phyloP scores from a whole-genome alignment of 176 grass and related monocot genomes.

The Avena insularis region DNA sequence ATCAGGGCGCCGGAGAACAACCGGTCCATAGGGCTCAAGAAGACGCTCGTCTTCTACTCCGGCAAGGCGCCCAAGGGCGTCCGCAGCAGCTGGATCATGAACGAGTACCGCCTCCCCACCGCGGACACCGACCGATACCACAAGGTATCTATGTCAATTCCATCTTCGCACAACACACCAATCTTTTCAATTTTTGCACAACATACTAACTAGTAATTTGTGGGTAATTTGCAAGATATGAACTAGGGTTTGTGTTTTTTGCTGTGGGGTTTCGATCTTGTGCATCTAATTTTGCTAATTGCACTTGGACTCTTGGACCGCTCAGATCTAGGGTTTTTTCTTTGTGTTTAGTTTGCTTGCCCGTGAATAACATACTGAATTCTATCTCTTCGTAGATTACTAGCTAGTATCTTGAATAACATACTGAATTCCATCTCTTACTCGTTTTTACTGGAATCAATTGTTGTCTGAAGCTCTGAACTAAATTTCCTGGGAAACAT shows the following conservation, averaged over 20 bases:
- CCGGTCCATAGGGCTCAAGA: constrained; percentile 87
- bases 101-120: constrained; percentile 88
- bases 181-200: constrained; percentile 10
- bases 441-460: neutral
- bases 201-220: neutral
- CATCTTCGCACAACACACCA: neutral
- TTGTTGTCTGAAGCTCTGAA: constrained; percentile 19
- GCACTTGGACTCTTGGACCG: neutral
- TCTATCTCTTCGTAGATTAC: neutral
- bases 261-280: neutral
- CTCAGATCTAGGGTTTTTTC: constrained; percentile 51
- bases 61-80: constrained; percentile 97
- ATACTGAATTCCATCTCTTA: neutral
- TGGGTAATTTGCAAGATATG: neutral
- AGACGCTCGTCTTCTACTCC: constrained; percentile 99
- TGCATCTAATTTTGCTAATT: neutral
- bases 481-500: constrained; percentile 9
- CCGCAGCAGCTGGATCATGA: constrained; percentile 97
- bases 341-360: neutral
- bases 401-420: neutral
- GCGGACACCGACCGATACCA: constrained; percentile 66
- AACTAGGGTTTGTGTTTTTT: constrained; percentile 42
- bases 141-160: constrained; percentile 54
- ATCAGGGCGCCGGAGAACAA: constrained; percentile 64
- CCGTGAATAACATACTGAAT: constrained; percentile 5